These are phyloP conservation scores for Hyaloscypha bicolor DNA, from an alignment of 495 filamentous ascomycete genomes.

Conservation along the genomic window DNA sequence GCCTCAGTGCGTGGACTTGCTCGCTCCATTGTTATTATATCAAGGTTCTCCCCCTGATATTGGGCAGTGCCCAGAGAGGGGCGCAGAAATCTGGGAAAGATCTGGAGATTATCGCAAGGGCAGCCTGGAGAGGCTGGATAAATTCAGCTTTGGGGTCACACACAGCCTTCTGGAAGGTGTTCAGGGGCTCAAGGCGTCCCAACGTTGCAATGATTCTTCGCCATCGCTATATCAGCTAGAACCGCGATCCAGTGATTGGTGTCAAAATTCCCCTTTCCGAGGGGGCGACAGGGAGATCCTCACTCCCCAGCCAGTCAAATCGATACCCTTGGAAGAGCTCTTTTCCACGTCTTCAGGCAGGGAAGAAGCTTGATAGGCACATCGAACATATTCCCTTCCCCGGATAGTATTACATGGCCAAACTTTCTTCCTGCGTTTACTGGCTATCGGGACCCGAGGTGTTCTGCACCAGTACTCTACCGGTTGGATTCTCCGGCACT, in stretches of 20 bases:
- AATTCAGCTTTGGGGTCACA: constrained; percentile 12
- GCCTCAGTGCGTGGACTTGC: not conserved
- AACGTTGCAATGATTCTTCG: not conserved
- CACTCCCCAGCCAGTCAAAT: not conserved
- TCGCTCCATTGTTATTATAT: not conserved
- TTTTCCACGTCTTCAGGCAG: constrained; percentile 7
- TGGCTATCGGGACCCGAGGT: not conserved
- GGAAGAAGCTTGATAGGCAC: constrained; percentile 27
- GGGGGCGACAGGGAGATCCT: constrained; percentile 1
- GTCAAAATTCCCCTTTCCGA: not conserved
- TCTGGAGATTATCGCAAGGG: constrained; percentile 26
- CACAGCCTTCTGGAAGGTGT: constrained; percentile 9
- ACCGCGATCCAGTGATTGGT: constrained; percentile 4
- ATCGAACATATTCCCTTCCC: constrained; percentile 20
- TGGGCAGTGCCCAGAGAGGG: not conserved
- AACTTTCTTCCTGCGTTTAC: not conserved
- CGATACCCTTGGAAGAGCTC: constrained; percentile 1
- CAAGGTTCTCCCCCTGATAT: constrained; percentile 8
- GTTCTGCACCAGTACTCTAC: not conserved
- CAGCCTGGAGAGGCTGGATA: constrained; percentile 6
- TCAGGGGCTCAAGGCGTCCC: not conserved
- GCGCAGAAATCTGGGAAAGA: constrained; percentile 17
- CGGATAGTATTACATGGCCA: not conserved
- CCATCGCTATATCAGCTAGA: constrained; percentile 14
- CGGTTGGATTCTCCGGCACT: not conserved